Base-by-base conservation (phyloP, 1,284 basidiomycete species). In the Cystobasidiaceae sp. region DNA sequence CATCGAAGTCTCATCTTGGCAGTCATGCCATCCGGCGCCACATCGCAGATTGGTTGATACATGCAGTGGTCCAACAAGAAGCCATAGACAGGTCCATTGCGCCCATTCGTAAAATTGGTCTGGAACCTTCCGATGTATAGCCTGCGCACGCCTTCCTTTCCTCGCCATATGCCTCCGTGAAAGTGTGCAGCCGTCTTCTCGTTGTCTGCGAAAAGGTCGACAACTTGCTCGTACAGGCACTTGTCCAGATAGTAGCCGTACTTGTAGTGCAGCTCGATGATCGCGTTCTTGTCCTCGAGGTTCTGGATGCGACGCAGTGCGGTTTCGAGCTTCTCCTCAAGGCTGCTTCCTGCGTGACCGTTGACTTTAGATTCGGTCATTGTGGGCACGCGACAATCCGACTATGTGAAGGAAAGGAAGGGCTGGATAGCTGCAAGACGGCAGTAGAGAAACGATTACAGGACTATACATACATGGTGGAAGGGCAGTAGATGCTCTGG, bases 171-270 rank as follows among this genome's bases (percentile, higher is more conserved):
- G 17, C 54, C 54, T 7, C 54, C 54, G 39, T 57, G 54, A 37
- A 57, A 57, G 13, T 48, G 39, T 27, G 43, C 27, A 11, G 11
- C n/a, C 11, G 37, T 39, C 23, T 57, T 23, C 19, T 28, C 39
- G 41, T 57, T 43, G 37, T 57, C 54, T 23, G 39, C 39, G 39
- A 57, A 57, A 28, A 57, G 41, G 27, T 57, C 54, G 39, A 57
- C 54, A 19, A 57, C 54, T 30, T 57, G 54, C 27, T 57, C 43
- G 23, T 57, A 57, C 41, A 57, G 54, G 54, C 54, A 57, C 54
- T 57, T 57, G 54, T 57, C 54, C 37, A 57, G 4, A 37, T 57
- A 57, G 54, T 57, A 57, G 13, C 54, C 54, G 27, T 57, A 57
- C 27, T 34, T 25, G 54, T 57, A 43, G 28, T 57, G 54, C 34